Base-by-base conservation (phyloP, 371 early-diverging fungal genomes). In the Mucor mucedo region DNA sequence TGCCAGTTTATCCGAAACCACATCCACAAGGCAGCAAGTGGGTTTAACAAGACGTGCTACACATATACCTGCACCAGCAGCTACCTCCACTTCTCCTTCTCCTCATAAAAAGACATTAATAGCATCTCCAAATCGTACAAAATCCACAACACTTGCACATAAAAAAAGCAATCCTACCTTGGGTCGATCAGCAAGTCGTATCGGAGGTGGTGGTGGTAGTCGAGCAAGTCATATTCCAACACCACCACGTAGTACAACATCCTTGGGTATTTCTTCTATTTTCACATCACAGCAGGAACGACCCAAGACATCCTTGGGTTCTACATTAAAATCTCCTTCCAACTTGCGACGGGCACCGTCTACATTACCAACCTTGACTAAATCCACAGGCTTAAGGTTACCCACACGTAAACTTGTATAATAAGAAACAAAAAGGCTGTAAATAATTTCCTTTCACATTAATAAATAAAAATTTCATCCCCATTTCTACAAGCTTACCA, bases 201-300 rank as follows among this genome's bases (percentile, higher is more conserved):
- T 21, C 21, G 35, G 59, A 30, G 49, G 57, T 13, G 52, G 57
- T 16, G 47, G 35, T 0, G 27, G 27, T 6, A 63, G 10, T 11
- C 49, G 69, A 60, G 69, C 69, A 14, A 68, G 69, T 42, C 69
- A 68, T 56, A 68, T 68, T 7, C 69, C 69, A 4, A 47, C 63
- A 14, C 56, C 69, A 29, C 32, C 64, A 10, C 40, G 69, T 55
- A 68, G 69, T 35, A 63, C 45, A 0, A 59, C 69, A 5, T 63
- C 69, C 0, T 50, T 68, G 10, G 69, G 69, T 2, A 58, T 63
- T 6, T 49, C 60, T 9, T 56, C 69, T 10, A 60, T 60, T n/a
- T 68, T 63, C 32, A 44, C 66, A 3, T 10, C 56, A 21, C 8
- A 47, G 8, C 21, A 47, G 6, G 21, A 21, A 21, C 16, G 47